Evolutionary conservation across 495 filamentous ascomycete species (phyloP), one percentile per base, ranked within the genome.

Genomic region (Podospora sp.): DNA sequence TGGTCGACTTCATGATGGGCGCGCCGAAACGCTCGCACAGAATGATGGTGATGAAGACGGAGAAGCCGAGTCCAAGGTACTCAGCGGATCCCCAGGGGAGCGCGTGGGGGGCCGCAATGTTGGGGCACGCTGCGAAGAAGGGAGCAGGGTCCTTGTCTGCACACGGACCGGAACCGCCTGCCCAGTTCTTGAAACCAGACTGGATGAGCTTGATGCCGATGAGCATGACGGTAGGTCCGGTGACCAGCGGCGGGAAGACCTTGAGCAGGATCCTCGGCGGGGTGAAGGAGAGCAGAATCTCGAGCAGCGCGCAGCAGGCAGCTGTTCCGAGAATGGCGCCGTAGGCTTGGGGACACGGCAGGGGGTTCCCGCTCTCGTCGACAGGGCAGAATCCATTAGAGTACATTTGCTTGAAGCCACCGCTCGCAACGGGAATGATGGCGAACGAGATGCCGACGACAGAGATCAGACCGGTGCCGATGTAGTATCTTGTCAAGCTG

Each of bases 371-470:
- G 63, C 88, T 80, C 1, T 79, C 80, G 57, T 80, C 87, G 0
- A 82, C 78, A 0, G 91, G 91, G 66, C 93, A 96, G 75, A 80
- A 85, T 21, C 93, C 93, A 52, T 91, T 93, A 25, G 78, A 79
- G 75, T 97, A 97, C 92, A 97, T 97, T 71, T 97, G 92, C 11
- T 76, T 66, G 58, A 97, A 88, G 0, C 88, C 91, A 24, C 91
- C 91, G 7, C 85, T 83, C 11, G 92, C 91, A 20, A 97, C 89
- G 7, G 93, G 92, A 68, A 97, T 95, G 58, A 92, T 91, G 21
- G 92, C 84, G 77, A 97, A 97, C 0, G 90, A 93, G 26, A 91
- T 91, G 57, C 92, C 92, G 20, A 96, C 91, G n/a, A 97, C 92
- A 1, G 91, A 94, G 64, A 97, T 91, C 55, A 97, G 77, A 1